Evolutionary conservation across 345 rosid species (phyloP).

Genomic region (Linum tenue): DNA sequence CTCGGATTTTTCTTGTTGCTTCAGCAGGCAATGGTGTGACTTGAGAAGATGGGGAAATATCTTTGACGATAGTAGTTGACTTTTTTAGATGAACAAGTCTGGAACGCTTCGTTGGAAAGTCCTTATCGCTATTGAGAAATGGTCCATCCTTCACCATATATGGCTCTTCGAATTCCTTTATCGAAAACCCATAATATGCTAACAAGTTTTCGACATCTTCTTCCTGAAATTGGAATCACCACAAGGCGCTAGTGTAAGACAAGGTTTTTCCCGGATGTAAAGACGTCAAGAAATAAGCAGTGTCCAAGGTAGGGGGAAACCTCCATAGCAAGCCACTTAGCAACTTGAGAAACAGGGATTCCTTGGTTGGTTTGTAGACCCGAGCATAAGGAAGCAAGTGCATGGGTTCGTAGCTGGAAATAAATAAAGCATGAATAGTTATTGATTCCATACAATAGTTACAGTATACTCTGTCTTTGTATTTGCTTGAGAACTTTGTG

Average conservation of each 20-base stretch:
- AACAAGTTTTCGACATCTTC: slow-evolving; percentile 61
- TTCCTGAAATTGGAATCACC: slow-evolving; percentile 41
- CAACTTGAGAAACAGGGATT: slow-evolving; percentile 61
- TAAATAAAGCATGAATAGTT: slow-evolving; percentile 13
- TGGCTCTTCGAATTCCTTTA: slow-evolving; percentile 82
- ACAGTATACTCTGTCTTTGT: no score
- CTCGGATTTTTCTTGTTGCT: slow-evolving; percentile 29
- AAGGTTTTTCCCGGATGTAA: not conserved
- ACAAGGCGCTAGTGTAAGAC: slow-evolving; percentile 22
- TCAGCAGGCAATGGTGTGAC: slow-evolving; percentile 22
- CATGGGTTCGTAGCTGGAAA: slow-evolving; percentile 77
- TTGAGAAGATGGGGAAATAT: slow-evolving; percentile 42
- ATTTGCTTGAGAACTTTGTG: not conserved
- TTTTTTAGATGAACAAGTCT: slow-evolving; percentile 70
- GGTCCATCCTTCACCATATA: slow-evolving; percentile 89
- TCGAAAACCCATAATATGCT: slow-evolving; percentile 63
- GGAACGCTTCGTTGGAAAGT: slow-evolving; percentile 74
- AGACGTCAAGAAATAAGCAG: not conserved
- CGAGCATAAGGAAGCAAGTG: slow-evolving; percentile 78
- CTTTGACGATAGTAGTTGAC: slow-evolving; percentile 53
- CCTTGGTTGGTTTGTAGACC: slow-evolving; percentile 87
- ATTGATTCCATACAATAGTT: no score
- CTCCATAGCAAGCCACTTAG: slow-evolving; percentile 94
- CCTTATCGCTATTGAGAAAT: slow-evolving; percentile 64
- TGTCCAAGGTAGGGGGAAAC: slow-evolving; percentile 22